Conservation (phyloP, 305 asterid species). For the Fraxinus dipetala region DNA sequence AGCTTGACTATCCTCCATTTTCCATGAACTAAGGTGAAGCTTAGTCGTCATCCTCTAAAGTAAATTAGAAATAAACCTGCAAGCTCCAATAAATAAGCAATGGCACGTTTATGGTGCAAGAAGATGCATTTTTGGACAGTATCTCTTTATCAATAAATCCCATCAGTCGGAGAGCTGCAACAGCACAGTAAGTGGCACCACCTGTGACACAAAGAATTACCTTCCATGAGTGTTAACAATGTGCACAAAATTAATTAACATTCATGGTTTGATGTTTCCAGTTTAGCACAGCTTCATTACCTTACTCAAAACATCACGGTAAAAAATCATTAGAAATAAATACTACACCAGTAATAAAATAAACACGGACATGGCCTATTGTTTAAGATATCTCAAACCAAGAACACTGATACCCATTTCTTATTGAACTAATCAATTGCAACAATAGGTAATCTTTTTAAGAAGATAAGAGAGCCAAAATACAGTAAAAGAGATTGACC, state of each 20-base stretch:
- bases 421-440: neutral
- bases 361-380: neutral
- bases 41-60: neutral
- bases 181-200: constrained; percentile 99
- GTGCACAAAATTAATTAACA: constrained; percentile 18
- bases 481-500: neutral
- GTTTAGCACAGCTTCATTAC: constrained; percentile 5
- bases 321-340: neutral
- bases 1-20: neutral
- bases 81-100: constrained; percentile 48
- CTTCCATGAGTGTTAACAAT: constrained; percentile 50
- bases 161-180: constrained; percentile 91
- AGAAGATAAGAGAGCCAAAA: neutral
- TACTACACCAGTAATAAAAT: neutral
- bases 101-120: constrained; percentile 38
- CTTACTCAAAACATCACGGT: neutral
- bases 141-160: constrained; percentile 71
- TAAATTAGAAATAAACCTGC: constrained; percentile 36
- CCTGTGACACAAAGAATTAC: constrained; percentile 76
- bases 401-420: neutral
- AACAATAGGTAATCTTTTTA: neutral
- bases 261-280: constrained; percentile 5
- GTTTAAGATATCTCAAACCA: neutral
- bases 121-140: constrained; percentile 34
- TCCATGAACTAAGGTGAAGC: neutral